Evolutionary conservation across 2,329 filamentous ascomycete species (phyloP), one percentile per base, ranked within the genome.

Genomic region (Fusarium brevicatenulatum): DNA sequence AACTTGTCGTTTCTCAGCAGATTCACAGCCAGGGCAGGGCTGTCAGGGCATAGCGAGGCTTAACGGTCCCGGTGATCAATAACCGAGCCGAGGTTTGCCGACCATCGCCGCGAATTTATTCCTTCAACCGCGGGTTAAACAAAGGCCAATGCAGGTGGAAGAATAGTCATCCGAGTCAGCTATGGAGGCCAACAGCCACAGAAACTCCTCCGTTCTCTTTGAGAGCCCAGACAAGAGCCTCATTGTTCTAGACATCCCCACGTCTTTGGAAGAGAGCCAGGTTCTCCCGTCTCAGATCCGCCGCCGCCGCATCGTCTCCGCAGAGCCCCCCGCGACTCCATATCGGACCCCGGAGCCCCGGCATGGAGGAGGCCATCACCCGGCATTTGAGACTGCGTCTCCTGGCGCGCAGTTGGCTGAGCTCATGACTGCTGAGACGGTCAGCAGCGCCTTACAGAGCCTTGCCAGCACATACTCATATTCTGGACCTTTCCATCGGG

Each of bases 181-280:
- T 53, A 46, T 50, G 68, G 19, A 39, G 42, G 56, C 52, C 42
- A 68, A 60, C 56, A 68, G 57, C 56, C 56, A 30, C 25, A 68
- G 43, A 23, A 47, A 68, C 18, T 73, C 79, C 5, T 81, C 80
- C 23, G 65, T 83, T 30, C 77, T 84, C 57, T 84, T 78, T 66
- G 75, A 79, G 54, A 80, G 67, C 70, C 43, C 52, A 9, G 78
- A 81, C 73, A 77, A 81, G 54, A 84, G 86, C 50, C 81, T 91
- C 59, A 83, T 89, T 28, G 79, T 94, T 32, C 80, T 95, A 57
- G 93, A 95, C 76, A 88, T 94, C 50, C 92, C 93, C 30, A 83
- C 85, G 23, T 93, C 93, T 4, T 88, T 95, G 43, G 90, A 92
- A 72, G 85, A 89, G 67, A 89, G 89, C 23, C 93, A 95, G 81